A percentile compares a stretch with the other conserved stretches of the same genome.
Evolutionary conservation across 2,329 filamentous ascomycete species (phyloP).

Genomic region (Fusarium poae): DNA sequence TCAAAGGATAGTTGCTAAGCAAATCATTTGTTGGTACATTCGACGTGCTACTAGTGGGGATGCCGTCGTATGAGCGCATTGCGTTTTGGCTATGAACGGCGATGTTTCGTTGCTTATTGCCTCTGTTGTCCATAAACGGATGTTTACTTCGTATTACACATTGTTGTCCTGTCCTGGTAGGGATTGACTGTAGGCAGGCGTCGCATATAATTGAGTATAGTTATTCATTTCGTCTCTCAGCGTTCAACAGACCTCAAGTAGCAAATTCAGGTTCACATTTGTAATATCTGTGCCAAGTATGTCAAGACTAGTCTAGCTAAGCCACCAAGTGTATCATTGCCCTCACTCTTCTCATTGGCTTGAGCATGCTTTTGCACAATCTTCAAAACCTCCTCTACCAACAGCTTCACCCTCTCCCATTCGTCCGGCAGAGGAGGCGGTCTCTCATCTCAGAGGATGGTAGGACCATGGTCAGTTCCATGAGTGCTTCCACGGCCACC

Average conservation of each 20-base stretch:
- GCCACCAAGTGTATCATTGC: not conserved
- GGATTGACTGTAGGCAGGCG: too few relatives aligned
- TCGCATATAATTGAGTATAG: not conserved
- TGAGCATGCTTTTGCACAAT: not conserved
- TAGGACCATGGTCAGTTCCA: not conserved
- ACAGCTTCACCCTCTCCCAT: not conserved
- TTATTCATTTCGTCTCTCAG: too few relatives aligned
- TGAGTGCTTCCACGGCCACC: not conserved
- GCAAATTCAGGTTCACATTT: not conserved
- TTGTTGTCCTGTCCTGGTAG: too few relatives aligned
- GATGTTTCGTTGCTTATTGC: too few relatives aligned
- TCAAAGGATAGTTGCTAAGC: too few relatives aligned
- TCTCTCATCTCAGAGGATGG: slow-evolving; percentile 7
- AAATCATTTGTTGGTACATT: too few relatives aligned
- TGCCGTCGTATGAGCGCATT: too few relatives aligned
- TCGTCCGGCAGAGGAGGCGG: not conserved
- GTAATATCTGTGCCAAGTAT: slow-evolving; percentile 1
- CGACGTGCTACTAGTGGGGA: too few relatives aligned
- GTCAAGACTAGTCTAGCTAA: not conserved
- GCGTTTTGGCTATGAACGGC: too few relatives aligned
- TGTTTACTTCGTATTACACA: too few relatives aligned
- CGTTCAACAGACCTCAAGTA: rapidly evolving
- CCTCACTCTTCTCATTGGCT: not conserved
- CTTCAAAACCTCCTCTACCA: slow-evolving; percentile 3
- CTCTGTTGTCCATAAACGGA: too few relatives aligned